A percentile compares a stretch with the other conserved stretches of the same genome.
phyloP scores from a whole-genome alignment of 345 rosid species.

The Eucalyptus curtisii region DNA sequence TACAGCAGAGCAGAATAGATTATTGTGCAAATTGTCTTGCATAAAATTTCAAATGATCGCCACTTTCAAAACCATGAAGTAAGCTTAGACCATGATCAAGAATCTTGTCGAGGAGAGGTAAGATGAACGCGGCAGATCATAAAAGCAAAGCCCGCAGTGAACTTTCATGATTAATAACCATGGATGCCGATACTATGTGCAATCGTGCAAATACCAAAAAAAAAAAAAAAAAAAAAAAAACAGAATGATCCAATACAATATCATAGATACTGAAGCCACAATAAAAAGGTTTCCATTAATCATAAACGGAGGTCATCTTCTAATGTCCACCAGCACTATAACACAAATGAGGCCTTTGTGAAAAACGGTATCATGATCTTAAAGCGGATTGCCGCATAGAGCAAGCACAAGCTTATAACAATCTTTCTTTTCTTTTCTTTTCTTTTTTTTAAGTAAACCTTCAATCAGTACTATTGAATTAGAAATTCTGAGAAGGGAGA shows the following conservation, averaged over 20 bases:
- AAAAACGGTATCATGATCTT: neutral
- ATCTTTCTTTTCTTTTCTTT: neutral
- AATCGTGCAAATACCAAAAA: neutral
- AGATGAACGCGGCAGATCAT: neutral
- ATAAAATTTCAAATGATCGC: neutral
- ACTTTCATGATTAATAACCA: neutral
- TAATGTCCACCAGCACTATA: neutral
- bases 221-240: neutral
- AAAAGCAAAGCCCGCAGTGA: neutral
- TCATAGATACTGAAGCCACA: neutral
- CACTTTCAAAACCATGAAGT: neutral
- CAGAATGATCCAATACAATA: neutral
- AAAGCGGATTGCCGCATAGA: neutral
- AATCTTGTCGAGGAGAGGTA: neutral
- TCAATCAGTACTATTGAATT: neutral
- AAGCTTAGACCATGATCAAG: neutral
- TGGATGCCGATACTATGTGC: neutral
- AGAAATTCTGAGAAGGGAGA: neutral
- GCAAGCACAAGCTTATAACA: neutral
- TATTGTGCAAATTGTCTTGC: neutral
- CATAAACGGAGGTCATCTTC: neutral
- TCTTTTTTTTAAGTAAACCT: neutral
- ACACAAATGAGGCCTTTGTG: neutral
- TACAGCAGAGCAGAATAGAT: neutral
- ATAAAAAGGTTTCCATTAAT: neutral